These are phyloP conservation scores for Lipomyces yamadae DNA, from an alignment of 805 yeast species.

Conservation along the genomic window DNA sequence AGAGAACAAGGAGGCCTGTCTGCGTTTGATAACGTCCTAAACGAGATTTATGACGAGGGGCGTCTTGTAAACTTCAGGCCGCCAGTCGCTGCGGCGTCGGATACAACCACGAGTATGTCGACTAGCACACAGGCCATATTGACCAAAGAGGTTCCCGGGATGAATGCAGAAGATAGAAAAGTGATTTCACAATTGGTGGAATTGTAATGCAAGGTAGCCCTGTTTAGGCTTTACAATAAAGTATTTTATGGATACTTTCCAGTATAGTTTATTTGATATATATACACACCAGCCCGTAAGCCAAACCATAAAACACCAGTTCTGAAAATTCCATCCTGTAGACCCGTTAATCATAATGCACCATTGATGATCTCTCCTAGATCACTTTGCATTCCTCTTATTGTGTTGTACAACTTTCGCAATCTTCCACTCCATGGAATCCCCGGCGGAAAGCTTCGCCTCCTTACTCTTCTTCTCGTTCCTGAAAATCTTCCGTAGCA, in stretches of 20 bases:
- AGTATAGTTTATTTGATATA: background rate
- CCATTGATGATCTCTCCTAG: background rate
- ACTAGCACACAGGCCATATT: background rate
- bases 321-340: background rate
- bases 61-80: conserved; percentile 46
- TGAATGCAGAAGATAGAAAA: conserved; percentile 5
- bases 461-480: conserved; percentile 28
- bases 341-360: background rate
- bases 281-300: background rate
- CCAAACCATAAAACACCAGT: background rate
- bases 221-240: background rate
- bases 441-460: conserved; percentile 24
- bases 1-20: conserved; percentile 52
- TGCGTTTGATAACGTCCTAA: conserved; percentile 63
- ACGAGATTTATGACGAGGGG: conserved; percentile 62
- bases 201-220: conserved; percentile 8
- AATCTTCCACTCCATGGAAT: conserved; percentile 29
- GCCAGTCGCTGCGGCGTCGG: conserved; percentile 40
- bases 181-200: conserved; percentile 14
- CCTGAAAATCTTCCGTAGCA: conserved; percentile 37
- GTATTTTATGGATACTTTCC: background rate
- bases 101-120: conserved; percentile 11
- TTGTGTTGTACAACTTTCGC: conserved; percentile 33
- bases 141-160: conserved; percentile 11
- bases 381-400: conserved; percentile 22